Evolutionary conservation across 495 filamentous ascomycete genomes (phyloP).

Genomic region (Aspergillus hancockii): DNA sequence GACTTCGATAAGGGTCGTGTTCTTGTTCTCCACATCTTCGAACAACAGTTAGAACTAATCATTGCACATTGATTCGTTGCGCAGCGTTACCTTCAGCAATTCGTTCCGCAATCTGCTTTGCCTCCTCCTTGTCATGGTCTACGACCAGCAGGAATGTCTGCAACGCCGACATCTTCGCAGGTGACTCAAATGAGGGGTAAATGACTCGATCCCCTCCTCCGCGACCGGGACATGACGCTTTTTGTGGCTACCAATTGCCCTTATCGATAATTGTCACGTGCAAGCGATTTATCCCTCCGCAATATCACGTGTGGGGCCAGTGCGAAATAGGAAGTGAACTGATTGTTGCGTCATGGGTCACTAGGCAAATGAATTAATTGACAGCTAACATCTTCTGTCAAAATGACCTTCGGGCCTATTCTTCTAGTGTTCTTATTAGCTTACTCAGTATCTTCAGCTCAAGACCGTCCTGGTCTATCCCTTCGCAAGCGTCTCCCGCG

Average conservation of each 20-base stretch:
- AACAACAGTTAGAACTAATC: constrained; percentile 17
- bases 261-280: constrained; percentile 35
- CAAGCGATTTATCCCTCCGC: constrained; percentile 5
- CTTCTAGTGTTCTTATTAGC: constrained; percentile 12
- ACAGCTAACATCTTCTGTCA: background rate
- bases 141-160: constrained; percentile 66
- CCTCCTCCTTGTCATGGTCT: constrained; percentile 63
- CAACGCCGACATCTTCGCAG: constrained; percentile 58
- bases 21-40: constrained; percentile 60
- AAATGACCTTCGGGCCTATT: constrained; percentile 3
- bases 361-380: background rate
- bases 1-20: constrained; percentile 64
- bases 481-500: constrained; percentile 25
- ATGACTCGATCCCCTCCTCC: constrained; percentile 20
- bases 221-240: constrained; percentile 25
- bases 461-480: constrained; percentile 10
- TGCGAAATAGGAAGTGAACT: background rate
- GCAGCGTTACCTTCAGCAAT: constrained; percentile 54
- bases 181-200: constrained; percentile 18
- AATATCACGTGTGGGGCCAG: constrained; percentile 15
- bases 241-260: constrained; percentile 27
- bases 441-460: constrained; percentile 17
- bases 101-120: constrained; percentile 55
- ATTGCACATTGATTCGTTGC: background rate
- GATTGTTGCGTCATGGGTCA: constrained; percentile 18